A percentile compares a stretch with the other conserved stretches of the same genome.
Evolutionary conservation across 768 basidiomycete genomes (phyloP).

Genomic region (Tulasnella sp.): DNA sequence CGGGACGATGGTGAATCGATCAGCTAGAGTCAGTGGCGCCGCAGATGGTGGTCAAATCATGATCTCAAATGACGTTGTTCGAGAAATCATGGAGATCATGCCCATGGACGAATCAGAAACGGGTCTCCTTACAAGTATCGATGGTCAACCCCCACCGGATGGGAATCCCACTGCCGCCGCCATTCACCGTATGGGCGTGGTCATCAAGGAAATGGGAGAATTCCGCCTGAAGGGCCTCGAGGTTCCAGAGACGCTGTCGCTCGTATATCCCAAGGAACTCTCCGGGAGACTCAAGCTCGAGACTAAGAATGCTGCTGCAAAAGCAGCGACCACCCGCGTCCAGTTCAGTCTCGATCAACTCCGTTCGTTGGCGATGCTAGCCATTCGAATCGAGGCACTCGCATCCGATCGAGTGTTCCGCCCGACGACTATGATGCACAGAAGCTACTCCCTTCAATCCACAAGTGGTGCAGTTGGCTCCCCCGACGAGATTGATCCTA

Average conservation of each 20-base stretch:
- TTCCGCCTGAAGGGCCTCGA: constrained; percentile 92
- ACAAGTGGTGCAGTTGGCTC: not conserved
- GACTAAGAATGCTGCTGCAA: constrained; percentile 28
- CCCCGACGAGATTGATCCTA: constrained; percentile 24
- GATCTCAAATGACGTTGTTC: constrained; percentile 79
- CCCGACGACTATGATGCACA: constrained; percentile 27
- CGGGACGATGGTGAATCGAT: constrained; percentile 90
- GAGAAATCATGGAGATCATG: constrained; percentile 58
- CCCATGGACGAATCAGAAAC: constrained; percentile 28
- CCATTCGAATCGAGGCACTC: constrained; percentile 72
- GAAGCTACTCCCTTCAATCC: constrained; percentile 1
- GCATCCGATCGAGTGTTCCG: constrained; percentile 55
- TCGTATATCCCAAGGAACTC: constrained; percentile 70
- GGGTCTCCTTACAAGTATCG: constrained; percentile 22
- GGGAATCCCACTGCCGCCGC: constrained; percentile 48
- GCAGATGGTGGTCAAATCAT: constrained; percentile 92
- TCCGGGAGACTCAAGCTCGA: constrained; percentile 52
- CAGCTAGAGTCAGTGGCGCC: constrained; percentile 71
- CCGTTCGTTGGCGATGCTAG: constrained; percentile 60
- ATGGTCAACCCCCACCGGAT: constrained; percentile 24
- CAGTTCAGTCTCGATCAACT: constrained; percentile 67
- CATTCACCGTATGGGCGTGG: constrained; percentile 61
- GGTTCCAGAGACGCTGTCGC: constrained; percentile 76
- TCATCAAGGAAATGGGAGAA: constrained; percentile 73
- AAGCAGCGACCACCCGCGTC: constrained; percentile 43